Evolutionary conservation across 805 yeast genomes (phyloP).

Genomic region (Cyberlindnera lachancei): DNA sequence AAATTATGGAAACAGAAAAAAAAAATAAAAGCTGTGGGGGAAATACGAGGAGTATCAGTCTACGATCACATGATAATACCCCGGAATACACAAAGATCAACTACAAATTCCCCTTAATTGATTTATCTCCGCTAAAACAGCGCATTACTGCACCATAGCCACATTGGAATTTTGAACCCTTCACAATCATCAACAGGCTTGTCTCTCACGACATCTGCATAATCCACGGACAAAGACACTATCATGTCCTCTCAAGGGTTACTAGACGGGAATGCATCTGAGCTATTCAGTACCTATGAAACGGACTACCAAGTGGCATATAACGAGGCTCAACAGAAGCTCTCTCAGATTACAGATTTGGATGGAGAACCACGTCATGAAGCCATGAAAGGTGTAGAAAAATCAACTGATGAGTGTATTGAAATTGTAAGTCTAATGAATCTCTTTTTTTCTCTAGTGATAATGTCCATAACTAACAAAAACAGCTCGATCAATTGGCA

Average conservation of each 20-base stretch:
- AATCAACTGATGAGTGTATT: slow-evolving; percentile 69
- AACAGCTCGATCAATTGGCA: slow-evolving; percentile 69
- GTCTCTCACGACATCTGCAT: too few species aligned
- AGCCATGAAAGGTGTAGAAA: slow-evolving; percentile 53
- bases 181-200: too few species aligned
- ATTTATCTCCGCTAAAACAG: too few species aligned
- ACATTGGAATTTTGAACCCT: too few species aligned
- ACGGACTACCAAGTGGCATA: slow-evolving; percentile 49
- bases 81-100: too few species aligned
- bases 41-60: too few species aligned
- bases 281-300: slow-evolving; percentile 27
- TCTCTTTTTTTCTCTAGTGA: neutral
- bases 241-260: slow-evolving; percentile 20
- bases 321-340: slow-evolving; percentile 61
- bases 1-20: too few species aligned
- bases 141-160: too few species aligned
- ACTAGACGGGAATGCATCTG: slow-evolving; percentile 18
- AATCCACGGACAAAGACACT: too few species aligned
- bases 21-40: too few species aligned
- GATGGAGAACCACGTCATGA: slow-evolving; percentile 47
- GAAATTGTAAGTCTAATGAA: slow-evolving; percentile 40
- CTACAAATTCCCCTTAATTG: too few species aligned
- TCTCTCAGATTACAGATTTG: slow-evolving; percentile 44
- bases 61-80: too few species aligned
- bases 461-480: neutral